Evolutionary conservation across 306 rosid species (phyloP), one percentile per base, ranked within the genome.

Genomic region (Corylus americana): DNA sequence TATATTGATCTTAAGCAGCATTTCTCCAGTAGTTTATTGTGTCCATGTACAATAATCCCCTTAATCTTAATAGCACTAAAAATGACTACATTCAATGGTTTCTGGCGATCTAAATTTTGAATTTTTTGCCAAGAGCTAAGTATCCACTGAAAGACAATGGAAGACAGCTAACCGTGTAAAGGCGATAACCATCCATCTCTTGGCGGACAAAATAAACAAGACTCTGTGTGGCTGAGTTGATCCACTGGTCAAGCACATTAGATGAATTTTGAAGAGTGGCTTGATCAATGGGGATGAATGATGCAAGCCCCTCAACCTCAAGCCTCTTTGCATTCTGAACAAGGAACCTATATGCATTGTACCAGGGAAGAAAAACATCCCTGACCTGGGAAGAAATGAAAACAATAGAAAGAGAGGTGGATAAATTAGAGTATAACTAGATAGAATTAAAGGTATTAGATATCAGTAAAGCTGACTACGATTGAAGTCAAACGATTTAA

Each of bases 191-290:
- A 84, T 88, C 83, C 98, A 94, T 94, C 86, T 94, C 98, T 81
- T 92, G 90, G 61, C 93, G 88, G 66, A 95, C 97, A 92, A 95
- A 95, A 83, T 86, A 83, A 76, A 95, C 90, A 59, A 95, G 97
- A 75, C 96, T 92, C 80, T 83, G 94, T 18, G 98, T 94, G 71
- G 98, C 97, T n/a, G 98, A 94, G 89, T 92, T 91, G 80, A 94
- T 94, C 98, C 98, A 94, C 77, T 94, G 92, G 78, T 94, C 98
- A 78, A 94, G 98, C 78, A 95, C 98, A 86, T 95, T 95, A n/a
- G 92, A 84, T 48, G 98, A 95, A 11, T 86, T 83, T 67, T 89
- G 92, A 83, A 91, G 92, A 61, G 90, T 86, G 42, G 83, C 90
- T 81, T 85, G 90, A 84, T 90, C 92, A 73, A 86, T 54, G 16